Evolutionary conservation across 2,329 filamentous ascomycete genomes (phyloP).

Genomic region (Lecanoromycetidae sp.): DNA sequence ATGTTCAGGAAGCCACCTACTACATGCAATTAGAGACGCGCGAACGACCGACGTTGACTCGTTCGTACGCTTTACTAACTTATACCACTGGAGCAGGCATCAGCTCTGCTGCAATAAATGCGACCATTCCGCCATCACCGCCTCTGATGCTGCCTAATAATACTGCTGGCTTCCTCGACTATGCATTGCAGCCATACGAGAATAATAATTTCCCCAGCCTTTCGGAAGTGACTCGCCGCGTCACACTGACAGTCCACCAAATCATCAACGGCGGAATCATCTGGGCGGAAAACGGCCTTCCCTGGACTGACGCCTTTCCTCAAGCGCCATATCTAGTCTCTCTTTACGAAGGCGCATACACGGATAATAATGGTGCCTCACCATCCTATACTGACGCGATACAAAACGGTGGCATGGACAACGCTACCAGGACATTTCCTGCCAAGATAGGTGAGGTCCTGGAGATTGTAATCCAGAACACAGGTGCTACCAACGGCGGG

Average conservation of each 20-base stretch:
- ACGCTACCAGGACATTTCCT: slow-evolving; percentile 29
- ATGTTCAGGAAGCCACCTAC: slow-evolving; percentile 30
- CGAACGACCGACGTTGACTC: slow-evolving; percentile 21
- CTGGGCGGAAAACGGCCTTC: slow-evolving; percentile 17
- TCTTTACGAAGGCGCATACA: too few relatives aligned
- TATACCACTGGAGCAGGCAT: slow-evolving; percentile 17
- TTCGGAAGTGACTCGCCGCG: slow-evolving; percentile 38
- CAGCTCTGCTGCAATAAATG: background rate
- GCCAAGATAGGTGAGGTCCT: slow-evolving; percentile 36
- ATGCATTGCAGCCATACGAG: slow-evolving; percentile 19
- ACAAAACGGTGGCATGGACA: slow-evolving; percentile 33
- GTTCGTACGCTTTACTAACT: slow-evolving; percentile 23
- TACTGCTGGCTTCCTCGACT: slow-evolving; percentile 16
- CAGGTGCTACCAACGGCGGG: slow-evolving; percentile 23
- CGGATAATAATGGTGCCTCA: slow-evolving; percentile 27
- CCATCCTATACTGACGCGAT: slow-evolving; percentile 32
- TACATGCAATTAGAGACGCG: slow-evolving; percentile 29
- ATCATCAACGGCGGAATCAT: slow-evolving; percentile 21
- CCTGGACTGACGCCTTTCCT: slow-evolving; percentile 23
- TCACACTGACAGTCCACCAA: slow-evolving; percentile 34
- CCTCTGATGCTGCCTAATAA: background rate
- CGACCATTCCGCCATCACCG: background rate
- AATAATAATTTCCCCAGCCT: slow-evolving; percentile 19
- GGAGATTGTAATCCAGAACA: slow-evolving; percentile 34
- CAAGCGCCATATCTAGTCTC: slow-evolving; percentile 35